These are phyloP conservation scores for Hericium coralloides DNA, from an alignment of 768 basidiomycete species.

Conservation along the genomic window DNA sequence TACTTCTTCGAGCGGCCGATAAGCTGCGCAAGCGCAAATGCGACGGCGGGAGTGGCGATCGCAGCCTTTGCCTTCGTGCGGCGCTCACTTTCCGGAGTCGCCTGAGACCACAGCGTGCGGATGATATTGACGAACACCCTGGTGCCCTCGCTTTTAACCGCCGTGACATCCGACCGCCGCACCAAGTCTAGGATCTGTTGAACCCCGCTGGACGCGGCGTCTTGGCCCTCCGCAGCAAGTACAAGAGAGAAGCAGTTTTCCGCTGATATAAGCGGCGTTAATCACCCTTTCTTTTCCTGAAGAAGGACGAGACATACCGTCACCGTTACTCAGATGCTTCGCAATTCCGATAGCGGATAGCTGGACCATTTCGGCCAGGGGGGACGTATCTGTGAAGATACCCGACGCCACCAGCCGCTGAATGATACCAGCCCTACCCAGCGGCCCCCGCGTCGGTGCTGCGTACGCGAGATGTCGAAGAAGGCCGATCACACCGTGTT, in stretches of 20 bases:
- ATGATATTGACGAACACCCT: conserved; percentile 82
- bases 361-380: conserved; percentile 84
- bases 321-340: conserved; percentile 80
- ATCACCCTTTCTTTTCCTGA: too few relatives aligned
- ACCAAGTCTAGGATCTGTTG: conserved; percentile 67
- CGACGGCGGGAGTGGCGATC: conserved; percentile 44
- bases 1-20: conserved; percentile 72
- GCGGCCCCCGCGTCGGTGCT: conserved; percentile 43
- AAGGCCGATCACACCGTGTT: conserved; percentile 82
- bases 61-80: conserved; percentile 44
- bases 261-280: conserved; percentile 18
- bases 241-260: conserved; percentile 44
- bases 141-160: conserved; percentile 84
- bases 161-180: conserved; percentile 69
- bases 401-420: conserved; percentile 50
- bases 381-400: conserved; percentile 63
- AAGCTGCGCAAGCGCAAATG: conserved; percentile 57
- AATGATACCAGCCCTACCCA: conserved; percentile 58
- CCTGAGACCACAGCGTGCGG: conserved; percentile 64
- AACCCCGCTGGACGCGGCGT: conserved; percentile 39
- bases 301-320: conserved; percentile 37
- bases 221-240: conserved; percentile 29
- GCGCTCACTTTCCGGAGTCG: conserved; percentile 37
- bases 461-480: conserved; percentile 78
- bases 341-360: conserved; percentile 79